These are phyloP conservation scores for Chlorella sp. DNA, from an alignment of 139 green algal genomes.

Conservation along the genomic window DNA sequence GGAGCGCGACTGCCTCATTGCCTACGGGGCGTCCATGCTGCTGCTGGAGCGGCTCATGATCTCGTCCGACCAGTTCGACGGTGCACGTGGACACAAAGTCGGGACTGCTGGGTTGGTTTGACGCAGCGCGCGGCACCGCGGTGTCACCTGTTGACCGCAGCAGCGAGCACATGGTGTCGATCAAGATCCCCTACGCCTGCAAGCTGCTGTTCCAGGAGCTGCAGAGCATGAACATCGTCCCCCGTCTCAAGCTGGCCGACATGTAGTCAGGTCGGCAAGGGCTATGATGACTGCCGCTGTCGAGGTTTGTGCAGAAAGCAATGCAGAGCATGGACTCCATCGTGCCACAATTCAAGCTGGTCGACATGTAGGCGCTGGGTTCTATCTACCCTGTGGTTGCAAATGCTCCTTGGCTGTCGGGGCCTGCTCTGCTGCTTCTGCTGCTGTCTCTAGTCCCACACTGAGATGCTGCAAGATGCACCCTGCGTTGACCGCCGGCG, in stretches of 20 bases:
- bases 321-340: too few species aligned
- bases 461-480: too few species aligned
- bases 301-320: too few species aligned
- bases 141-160: constrained; percentile 45
- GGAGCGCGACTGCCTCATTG: constrained; percentile 98
- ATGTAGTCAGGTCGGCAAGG: constrained; percentile 7
- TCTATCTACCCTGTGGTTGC: too few species aligned
- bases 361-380: too few species aligned
- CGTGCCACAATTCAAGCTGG: too few species aligned
- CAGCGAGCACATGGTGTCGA: constrained; percentile 63
- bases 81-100: constrained; percentile 92
- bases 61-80: constrained; percentile 86
- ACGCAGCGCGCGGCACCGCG: constrained; percentile 55
- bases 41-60: constrained; percentile 99
- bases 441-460: too few species aligned
- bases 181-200: constrained; percentile 95
- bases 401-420: too few species aligned
- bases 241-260: constrained; percentile 68
- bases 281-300: too few species aligned
- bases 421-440: too few species aligned
- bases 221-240: constrained; percentile 93
- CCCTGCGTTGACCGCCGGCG: too few species aligned
- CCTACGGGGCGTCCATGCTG: constrained; percentile 75
- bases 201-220: constrained; percentile 98
- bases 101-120: constrained; percentile 89